Conservation (phyloP, 148 eudicot genomes). For the Chenopodium formosanum region DNA sequence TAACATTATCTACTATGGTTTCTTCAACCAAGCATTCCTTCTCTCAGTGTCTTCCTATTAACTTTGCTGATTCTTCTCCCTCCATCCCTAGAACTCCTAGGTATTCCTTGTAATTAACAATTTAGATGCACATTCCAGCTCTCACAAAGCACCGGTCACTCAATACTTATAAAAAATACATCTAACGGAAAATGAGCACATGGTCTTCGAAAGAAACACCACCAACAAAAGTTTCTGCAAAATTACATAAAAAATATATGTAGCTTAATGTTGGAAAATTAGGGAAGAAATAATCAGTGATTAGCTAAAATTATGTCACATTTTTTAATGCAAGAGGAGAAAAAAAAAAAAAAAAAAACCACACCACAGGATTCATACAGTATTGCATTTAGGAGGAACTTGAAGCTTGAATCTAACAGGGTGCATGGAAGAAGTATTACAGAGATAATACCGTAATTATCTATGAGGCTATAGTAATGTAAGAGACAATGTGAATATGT, state of each 20-base stretch:
- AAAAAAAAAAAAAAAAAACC: background rate
- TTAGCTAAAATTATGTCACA: background rate
- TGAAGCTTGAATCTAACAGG: slow-evolving; percentile 10
- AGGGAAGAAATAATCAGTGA: background rate
- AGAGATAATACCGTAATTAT: background rate
- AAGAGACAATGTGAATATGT: no score
- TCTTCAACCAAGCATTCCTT: no score
- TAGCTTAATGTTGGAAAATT: background rate
- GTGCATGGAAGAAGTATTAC: background rate
- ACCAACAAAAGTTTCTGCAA: background rate
- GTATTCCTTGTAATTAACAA: background rate
- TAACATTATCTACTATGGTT: no score
- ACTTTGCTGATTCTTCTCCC: no score
- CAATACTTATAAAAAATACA: no score
- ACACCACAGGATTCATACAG: background rate
- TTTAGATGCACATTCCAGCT: background rate
- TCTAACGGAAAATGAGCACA: background rate
- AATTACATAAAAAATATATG: background rate
- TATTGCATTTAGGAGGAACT: background rate
- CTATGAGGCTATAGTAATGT: background rate
- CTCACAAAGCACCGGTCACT: background rate
- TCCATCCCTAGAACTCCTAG: background rate
- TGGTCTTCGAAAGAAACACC: background rate
- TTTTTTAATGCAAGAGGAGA: background rate
- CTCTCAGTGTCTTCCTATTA: no score